phyloP scores from a whole-genome alignment of 2,329 filamentous ascomycete genomes.

The Hirsutella thompsonii region DNA sequence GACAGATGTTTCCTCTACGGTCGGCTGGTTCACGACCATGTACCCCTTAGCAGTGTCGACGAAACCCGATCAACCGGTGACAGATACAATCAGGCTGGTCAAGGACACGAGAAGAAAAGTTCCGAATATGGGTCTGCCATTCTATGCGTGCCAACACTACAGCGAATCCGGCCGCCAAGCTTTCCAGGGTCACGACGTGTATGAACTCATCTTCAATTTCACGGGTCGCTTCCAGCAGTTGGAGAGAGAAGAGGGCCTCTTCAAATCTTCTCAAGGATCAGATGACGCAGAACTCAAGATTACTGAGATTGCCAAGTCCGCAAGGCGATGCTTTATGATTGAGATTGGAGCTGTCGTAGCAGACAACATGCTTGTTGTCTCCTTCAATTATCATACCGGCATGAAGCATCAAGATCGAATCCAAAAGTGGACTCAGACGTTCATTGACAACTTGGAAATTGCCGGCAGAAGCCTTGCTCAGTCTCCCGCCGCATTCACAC shows the following conservation, averaged over 20 bases:
- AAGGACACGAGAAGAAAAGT: conserved; percentile 22
- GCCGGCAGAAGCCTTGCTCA: background rate
- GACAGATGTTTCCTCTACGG: conserved; percentile 22
- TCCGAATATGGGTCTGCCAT: conserved; percentile 21
- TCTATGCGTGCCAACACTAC: conserved; percentile 23
- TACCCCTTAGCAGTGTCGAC: conserved; percentile 16
- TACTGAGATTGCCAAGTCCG: conserved; percentile 2
- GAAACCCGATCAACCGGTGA: background rate
- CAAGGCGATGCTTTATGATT: conserved; percentile 2
- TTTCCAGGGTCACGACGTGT: conserved; percentile 19
- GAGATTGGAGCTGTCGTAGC: conserved; percentile 5
- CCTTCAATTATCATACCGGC: conserved; percentile 3
- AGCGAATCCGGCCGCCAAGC: conserved; percentile 14
- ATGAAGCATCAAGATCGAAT: conserved; percentile 4
- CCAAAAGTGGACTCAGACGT: conserved; percentile 3
- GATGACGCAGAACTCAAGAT: conserved; percentile 1
- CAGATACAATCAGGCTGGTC: conserved; percentile 9
- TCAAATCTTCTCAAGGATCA: conserved; percentile 1
- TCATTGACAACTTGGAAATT: background rate
- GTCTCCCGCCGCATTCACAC: conserved; percentile 7
- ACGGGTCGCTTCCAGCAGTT: conserved; percentile 27
- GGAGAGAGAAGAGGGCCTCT: conserved; percentile 18
- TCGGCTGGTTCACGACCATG: conserved; percentile 34
- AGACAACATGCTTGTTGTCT: conserved; percentile 2
- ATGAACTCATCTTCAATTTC: conserved; percentile 38